Conservation (phyloP, 106 monocot genomes). For the Apostasia shenzhenica region DNA sequence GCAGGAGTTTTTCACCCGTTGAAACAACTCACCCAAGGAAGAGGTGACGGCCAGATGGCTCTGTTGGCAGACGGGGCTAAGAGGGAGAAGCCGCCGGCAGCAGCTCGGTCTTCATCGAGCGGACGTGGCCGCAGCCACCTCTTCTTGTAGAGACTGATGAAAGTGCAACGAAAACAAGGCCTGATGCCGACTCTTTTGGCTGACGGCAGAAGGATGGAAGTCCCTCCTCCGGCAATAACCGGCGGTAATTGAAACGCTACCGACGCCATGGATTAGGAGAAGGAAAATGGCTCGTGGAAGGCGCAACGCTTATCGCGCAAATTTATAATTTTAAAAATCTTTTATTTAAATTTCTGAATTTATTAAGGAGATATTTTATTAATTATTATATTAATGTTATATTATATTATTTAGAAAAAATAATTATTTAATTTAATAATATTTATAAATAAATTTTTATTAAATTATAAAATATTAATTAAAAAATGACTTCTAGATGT, state of each 20-base stretch:
- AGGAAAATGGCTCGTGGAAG: neutral
- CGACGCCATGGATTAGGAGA: neutral
- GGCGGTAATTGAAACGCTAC: neutral
- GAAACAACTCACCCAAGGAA: neutral
- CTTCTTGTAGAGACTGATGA: neutral
- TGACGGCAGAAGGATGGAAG: neutral
- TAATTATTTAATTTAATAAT: too few species aligned
- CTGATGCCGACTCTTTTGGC: neutral
- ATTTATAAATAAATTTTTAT: too few species aligned
- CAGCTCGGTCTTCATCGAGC: neutral
- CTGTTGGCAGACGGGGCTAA: neutral
- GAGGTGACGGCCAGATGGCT: neutral
- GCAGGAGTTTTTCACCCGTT: neutral
- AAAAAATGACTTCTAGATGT: too few species aligned
- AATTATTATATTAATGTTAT: too few species aligned
- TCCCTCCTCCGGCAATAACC: neutral
- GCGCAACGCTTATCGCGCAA: neutral
- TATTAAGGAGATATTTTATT: too few species aligned
- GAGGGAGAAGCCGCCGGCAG: neutral
- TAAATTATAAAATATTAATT: too few species aligned
- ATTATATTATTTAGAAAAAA: too few species aligned
- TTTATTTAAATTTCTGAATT: too few species aligned
- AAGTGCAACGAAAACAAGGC: neutral
- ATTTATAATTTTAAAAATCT: too few species aligned
- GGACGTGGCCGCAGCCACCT: neutral